Conservation (phyloP, 169 alveolate species). For the Babesia gibsoni region DNA sequence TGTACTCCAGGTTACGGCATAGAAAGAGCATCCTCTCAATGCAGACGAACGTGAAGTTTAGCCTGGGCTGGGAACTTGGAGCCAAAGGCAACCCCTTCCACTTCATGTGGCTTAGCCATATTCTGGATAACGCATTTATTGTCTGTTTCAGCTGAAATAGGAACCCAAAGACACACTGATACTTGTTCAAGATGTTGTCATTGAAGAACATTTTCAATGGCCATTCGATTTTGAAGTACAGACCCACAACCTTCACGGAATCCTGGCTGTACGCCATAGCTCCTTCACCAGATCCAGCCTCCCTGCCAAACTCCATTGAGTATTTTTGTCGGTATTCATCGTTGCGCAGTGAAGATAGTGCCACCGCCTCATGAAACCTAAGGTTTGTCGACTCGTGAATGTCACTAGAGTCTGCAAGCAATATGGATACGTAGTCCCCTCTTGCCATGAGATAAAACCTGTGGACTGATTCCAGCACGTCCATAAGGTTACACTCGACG, state of each 20-base stretch:
- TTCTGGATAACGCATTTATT: constrained; percentile 56
- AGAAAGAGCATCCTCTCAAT: constrained; percentile 68
- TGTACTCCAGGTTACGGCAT: constrained; percentile 50
- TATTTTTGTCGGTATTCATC: not conserved
- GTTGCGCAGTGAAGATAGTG: constrained; percentile 12
- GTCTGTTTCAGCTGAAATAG: constrained; percentile 67
- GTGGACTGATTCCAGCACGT: constrained; percentile 25
- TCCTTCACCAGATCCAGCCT: not conserved
- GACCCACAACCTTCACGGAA: constrained; percentile 29
- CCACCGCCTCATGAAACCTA: constrained; percentile 30
- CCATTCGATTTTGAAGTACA: constrained; percentile 47
- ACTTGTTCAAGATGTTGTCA: constrained; percentile 61
- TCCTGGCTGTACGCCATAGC: constrained; percentile 32
- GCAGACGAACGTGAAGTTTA: constrained; percentile 65
- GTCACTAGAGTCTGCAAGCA: not conserved
- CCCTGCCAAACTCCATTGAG: not conserved
- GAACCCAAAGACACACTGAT: constrained; percentile 52
- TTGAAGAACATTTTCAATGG: constrained; percentile 61
- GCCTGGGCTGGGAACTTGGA: constrained; percentile 60
- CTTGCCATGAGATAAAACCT: constrained; percentile 13
- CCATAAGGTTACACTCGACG: constrained; percentile 2
- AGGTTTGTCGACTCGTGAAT: constrained; percentile 1
- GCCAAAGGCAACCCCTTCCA: constrained; percentile 60
- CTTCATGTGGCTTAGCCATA: constrained; percentile 68
- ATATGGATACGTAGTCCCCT: constrained; percentile 2